A percentile compares a stretch with the other conserved stretches of the same genome.
These are phyloP conservation scores for Carpinus fangiana DNA, from an alignment of 306 rosid species.

Conservation along the genomic window DNA sequence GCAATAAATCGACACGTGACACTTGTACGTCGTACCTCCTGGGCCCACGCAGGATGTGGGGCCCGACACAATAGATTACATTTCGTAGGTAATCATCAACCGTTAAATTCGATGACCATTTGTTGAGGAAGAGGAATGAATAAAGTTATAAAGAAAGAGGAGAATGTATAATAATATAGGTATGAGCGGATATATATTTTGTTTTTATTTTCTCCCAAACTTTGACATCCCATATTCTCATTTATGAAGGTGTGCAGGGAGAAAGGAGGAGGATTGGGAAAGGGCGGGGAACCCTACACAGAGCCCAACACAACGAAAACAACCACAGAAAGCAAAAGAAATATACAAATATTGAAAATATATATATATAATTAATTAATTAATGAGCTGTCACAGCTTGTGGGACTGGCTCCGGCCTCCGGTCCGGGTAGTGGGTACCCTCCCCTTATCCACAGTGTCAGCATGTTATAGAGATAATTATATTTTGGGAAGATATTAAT, in stretches of 20 bases:
- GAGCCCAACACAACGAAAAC: constrained; percentile 23
- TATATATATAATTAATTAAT: not conserved
- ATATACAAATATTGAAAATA: not conserved
- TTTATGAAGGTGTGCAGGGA: not conserved
- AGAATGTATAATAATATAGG: not conserved
- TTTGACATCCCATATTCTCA: not conserved
- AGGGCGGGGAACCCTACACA: constrained; percentile 18
- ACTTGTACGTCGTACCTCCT: constrained; percentile 7
- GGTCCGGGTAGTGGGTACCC: not conserved
- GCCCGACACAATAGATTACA: not conserved
- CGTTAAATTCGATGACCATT: not conserved
- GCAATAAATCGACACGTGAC: constrained; percentile 73
- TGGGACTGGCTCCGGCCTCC: not conserved
- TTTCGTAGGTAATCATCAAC: not conserved
- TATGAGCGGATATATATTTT: not conserved
- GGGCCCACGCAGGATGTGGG: not conserved
- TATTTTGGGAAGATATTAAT: no score
- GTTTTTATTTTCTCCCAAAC: not conserved
- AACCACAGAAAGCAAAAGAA: constrained; percentile 28
- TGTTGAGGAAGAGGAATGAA: not conserved
- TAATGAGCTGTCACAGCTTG: not conserved
- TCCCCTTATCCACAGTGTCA: not conserved
- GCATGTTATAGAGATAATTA: not conserved
- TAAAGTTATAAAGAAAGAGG: not conserved
- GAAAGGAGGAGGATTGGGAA: not conserved